A percentile compares a stretch with the other conserved stretches of the same genome.
Conservation (phyloP, 495 filamentous ascomycete species). For the Xylaria venustula region DNA sequence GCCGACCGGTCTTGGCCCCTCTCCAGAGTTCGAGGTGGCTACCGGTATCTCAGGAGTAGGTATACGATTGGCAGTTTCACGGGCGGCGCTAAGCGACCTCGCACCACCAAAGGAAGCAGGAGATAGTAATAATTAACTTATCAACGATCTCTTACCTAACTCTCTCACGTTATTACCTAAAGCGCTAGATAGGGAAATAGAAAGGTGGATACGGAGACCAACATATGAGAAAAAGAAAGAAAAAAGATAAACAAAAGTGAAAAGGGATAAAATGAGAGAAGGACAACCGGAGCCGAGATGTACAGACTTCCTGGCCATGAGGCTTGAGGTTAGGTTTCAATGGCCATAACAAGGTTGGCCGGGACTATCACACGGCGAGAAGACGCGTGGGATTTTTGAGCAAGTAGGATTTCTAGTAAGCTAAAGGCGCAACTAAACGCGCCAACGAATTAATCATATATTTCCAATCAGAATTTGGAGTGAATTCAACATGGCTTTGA, state of each 20-base stretch:
- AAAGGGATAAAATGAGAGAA: background rate
- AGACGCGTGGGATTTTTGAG: too few species aligned
- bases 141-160: conserved; percentile 1
- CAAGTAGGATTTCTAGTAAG: too few species aligned
- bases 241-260: too few species aligned
- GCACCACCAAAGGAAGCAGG: conserved; percentile 4
- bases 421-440: too few species aligned
- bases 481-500: background rate
- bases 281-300: background rate
- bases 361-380: too few species aligned
- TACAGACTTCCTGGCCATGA: background rate
- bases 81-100: conserved; percentile 5
- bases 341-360: background rate
- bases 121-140: background rate
- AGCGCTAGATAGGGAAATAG: background rate
- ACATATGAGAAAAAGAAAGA: background rate
- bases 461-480: background rate
- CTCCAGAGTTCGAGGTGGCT: background rate
- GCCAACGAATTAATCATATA: background rate
- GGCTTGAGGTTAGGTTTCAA: background rate
- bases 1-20: background rate
- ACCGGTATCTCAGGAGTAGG: background rate
- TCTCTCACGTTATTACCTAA: background rate
- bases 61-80: background rate
- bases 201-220: background rate